Conservation (phyloP, 176 grass and related monocot species). For the Musa beccarii region DNA sequence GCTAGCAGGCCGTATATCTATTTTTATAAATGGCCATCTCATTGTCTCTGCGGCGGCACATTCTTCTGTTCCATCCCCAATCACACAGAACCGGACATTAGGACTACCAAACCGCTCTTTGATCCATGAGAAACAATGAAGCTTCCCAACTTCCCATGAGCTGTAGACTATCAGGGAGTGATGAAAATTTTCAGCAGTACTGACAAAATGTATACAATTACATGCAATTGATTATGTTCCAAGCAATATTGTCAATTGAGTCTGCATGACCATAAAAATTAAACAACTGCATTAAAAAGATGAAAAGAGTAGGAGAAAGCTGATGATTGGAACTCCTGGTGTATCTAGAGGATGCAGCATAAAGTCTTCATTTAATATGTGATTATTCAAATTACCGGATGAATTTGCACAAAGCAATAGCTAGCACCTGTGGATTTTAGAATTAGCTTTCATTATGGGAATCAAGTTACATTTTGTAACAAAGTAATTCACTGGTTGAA, state of each 20-base stretch:
- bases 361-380: too few relatives aligned
- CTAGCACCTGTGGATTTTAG: too few relatives aligned
- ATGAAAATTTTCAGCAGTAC: neutral
- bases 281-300: neutral
- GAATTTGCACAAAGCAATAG: too few relatives aligned
- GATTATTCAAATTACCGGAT: too few relatives aligned
- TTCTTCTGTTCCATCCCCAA: conserved; percentile 76
- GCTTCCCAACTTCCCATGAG: conserved; percentile 86
- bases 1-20: conserved; percentile 50
- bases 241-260: neutral
- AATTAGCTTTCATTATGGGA: too few relatives aligned
- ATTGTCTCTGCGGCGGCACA: conserved; percentile 56
- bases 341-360: neutral
- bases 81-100: conserved; percentile 63
- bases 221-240: neutral
- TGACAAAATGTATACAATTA: too few relatives aligned
- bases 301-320: neutral
- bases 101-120: conserved; percentile 58
- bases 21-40: conserved; percentile 87
- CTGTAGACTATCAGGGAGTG: conserved; percentile 62
- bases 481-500: too few relatives aligned
- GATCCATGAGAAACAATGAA: conserved; percentile 96
- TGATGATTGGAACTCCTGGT: neutral
- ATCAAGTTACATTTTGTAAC: too few relatives aligned
- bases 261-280: neutral